Conservation (phyloP, 208 protist species). For the Lotmaria passim region DNA sequence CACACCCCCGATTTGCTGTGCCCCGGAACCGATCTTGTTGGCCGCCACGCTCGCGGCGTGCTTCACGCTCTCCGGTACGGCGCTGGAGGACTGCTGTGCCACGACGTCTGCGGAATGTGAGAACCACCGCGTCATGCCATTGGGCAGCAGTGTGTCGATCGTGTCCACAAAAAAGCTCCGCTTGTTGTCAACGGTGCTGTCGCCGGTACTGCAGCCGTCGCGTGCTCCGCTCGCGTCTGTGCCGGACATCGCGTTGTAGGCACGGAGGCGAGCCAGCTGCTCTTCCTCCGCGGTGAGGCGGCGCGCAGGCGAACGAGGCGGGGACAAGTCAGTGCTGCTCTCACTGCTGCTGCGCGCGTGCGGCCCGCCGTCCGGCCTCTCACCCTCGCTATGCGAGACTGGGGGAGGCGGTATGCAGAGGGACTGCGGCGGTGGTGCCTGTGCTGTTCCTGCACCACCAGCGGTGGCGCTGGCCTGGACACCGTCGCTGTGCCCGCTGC, state of each 20-base stretch:
- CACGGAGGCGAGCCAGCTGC: conserved; percentile 41
- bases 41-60: conserved; percentile 18
- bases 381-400: neutral
- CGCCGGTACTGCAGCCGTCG: neutral
- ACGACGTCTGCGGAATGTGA: conserved; percentile 23
- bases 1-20: conserved; percentile 32
- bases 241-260: conserved; percentile 38
- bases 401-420: neutral
- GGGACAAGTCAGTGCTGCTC: neutral
- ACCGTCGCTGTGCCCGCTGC: neutral
- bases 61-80: conserved; percentile 32
- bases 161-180: conserved; percentile 41
- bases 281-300: conserved; percentile 43
- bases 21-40: conserved; percentile 25
- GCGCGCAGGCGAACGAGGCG: neutral
- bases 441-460: too few species aligned
- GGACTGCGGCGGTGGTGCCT: neutral
- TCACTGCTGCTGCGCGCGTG: conserved; percentile 16
- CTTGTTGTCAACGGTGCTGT: neutral
- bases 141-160: conserved; percentile 30
- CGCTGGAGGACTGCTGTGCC: conserved; percentile 6
- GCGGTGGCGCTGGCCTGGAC: neutral
- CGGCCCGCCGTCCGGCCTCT: neutral
- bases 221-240: neutral
- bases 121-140: conserved; percentile 13